A percentile compares a stretch with the other conserved stretches of the same genome.
phyloP scores from a whole-genome alignment of 2,329 filamentous ascomycete species.

The Aspergillus candidus region DNA sequence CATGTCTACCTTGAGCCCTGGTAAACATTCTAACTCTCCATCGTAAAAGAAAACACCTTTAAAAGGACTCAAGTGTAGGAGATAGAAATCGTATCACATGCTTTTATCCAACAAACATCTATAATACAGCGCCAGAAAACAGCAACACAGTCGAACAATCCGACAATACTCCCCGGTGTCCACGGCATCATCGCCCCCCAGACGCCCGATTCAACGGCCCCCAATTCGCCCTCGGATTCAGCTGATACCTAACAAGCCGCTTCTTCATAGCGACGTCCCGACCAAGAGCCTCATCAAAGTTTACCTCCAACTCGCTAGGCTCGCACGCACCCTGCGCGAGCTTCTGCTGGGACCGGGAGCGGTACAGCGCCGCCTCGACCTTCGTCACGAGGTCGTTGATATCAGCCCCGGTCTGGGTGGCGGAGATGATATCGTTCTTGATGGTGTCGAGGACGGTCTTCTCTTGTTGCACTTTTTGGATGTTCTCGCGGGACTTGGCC shows the following conservation, averaged over 20 bases:
- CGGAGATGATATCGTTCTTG: conserved; percentile 32
- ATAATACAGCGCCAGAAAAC: not conserved
- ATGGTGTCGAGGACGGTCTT: conserved; percentile 27
- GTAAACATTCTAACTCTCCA: no score
- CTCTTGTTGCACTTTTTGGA: conserved; percentile 25
- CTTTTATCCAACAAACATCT: not conserved
- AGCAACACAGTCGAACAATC: no score
- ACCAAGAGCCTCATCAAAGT: conserved; percentile 77
- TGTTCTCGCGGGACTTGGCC: conserved; percentile 35
- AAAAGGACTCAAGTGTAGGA: no score
- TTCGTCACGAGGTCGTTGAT: conserved; percentile 36
- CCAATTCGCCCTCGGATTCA: conserved; percentile 90
- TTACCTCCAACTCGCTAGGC: conserved; percentile 50
- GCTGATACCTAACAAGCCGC: conserved; percentile 77
- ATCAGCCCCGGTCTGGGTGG: conserved; percentile 29
- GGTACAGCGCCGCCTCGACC: conserved; percentile 41
- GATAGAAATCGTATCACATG: no score
- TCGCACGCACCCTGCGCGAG: conserved; percentile 1
- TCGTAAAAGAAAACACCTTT: no score
- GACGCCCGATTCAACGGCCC: conserved; percentile 63
- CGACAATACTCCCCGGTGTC: no score
- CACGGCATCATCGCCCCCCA: conserved; percentile 8
- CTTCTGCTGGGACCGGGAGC: conserved; percentile 24
- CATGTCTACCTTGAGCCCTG: no score
- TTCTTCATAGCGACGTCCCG: conserved; percentile 56